A percentile compares a stretch with the other conserved stretches of the same genome.
These are phyloP conservation scores for Phialophora verrucosa DNA, from an alignment of 2,329 filamentous ascomycete species.

Conservation along the genomic window DNA sequence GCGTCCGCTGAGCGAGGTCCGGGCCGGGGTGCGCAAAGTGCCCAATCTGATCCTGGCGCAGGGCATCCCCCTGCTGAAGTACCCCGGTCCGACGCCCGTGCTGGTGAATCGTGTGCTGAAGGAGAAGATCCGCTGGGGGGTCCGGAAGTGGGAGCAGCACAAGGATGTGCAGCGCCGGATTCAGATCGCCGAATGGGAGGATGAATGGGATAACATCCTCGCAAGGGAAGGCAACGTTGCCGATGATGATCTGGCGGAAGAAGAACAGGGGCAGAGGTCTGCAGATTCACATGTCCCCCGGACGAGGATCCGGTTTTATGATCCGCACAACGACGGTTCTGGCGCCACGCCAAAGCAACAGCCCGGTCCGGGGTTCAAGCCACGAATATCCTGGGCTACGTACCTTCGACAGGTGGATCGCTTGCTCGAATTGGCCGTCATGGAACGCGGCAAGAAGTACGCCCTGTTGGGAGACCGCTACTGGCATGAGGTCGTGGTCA, in stretches of 20 bases:
- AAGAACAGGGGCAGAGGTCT: background rate
- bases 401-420: slow-evolving; percentile 19
- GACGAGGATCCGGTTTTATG: background rate
- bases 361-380: background rate
- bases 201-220: slow-evolving; percentile 49
- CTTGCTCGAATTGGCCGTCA: slow-evolving; percentile 18
- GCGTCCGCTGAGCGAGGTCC: slow-evolving; percentile 28
- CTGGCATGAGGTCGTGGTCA: slow-evolving; percentile 27
- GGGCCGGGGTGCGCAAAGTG: slow-evolving; percentile 46
- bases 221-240: slow-evolving; percentile 4
- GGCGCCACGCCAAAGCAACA: background rate
- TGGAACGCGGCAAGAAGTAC: slow-evolving; percentile 16
- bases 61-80: slow-evolving; percentile 49
- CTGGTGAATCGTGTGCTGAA: slow-evolving; percentile 48
- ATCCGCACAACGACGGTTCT: background rate
- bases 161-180: slow-evolving; percentile 43
- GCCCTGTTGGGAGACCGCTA: slow-evolving; percentile 27
- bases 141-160: slow-evolving; percentile 45
- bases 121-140: slow-evolving; percentile 45
- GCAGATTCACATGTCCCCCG: too few relatives aligned
- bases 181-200: slow-evolving; percentile 48
- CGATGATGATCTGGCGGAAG: background rate
- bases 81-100: slow-evolving; percentile 53
- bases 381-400: slow-evolving; percentile 8
- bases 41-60: slow-evolving; percentile 51